Evolutionary conservation across 2,329 filamentous ascomycete species (phyloP).

Genomic region (Xylariaceae sp.): DNA sequence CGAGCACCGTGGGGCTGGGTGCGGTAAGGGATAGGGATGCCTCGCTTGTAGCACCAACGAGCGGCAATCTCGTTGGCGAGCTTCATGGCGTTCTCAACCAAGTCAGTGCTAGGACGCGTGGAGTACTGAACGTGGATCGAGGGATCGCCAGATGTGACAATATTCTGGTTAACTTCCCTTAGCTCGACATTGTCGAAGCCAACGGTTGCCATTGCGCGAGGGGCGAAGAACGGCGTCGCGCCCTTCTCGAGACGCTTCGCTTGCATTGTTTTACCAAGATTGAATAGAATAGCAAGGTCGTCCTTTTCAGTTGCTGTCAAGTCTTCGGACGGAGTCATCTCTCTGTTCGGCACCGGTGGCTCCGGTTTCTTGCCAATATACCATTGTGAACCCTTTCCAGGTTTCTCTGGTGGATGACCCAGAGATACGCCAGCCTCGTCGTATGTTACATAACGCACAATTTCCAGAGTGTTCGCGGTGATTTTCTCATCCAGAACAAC

Average conservation of each 20-base stretch:
- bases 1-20: constrained; percentile 40
- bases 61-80: constrained; percentile 61
- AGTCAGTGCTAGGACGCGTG: constrained; percentile 27
- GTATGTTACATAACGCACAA: constrained; percentile 55
- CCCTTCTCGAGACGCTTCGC: constrained; percentile 41
- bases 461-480: constrained; percentile 46
- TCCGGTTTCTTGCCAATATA: constrained; percentile 32
- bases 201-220: constrained; percentile 41
- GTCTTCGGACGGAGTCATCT: constrained; percentile 40
- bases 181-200: constrained; percentile 36
- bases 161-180: constrained; percentile 23
- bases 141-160: constrained; percentile 43
- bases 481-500: constrained; percentile 50
- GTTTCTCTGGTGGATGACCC: constrained; percentile 32
- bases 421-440: constrained; percentile 43
- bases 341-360: constrained; percentile 32
- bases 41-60: constrained; percentile 53
- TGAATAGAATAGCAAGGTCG: constrained; percentile 44
- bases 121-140: constrained; percentile 42
- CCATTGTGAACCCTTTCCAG: constrained; percentile 17
- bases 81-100: constrained; percentile 52
- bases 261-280: constrained; percentile 44
- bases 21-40: constrained; percentile 56
- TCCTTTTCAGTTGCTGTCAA: constrained; percentile 40
- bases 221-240: constrained; percentile 45